Evolutionary conservation across 345 rosid species (phyloP), one percentile per base, ranked within the genome.

Genomic region (Adansonia digitata): DNA sequence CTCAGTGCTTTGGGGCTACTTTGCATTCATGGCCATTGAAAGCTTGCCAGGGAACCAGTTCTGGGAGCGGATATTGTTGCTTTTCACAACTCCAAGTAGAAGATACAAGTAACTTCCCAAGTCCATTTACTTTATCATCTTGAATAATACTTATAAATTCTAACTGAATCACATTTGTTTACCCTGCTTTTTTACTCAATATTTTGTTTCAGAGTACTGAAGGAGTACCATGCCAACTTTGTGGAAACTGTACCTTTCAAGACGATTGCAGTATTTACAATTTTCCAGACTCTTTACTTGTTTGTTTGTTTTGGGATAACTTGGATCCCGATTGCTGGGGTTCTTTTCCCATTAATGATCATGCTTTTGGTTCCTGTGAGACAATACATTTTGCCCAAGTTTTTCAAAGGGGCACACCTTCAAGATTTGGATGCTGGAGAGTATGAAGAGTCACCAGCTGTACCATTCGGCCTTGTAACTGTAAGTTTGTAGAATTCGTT

Each of bases 11-110:
- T 92, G 97, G 98, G 97, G 97, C 56, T 94, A 94, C 83, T 94
- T 94, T 49, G 97, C 97, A 52, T 94, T 83, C 81, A 92, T 92
- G 98, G 98, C 97, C 22, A 88, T 91, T 9, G 98, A 92, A 77
- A 92, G 95, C 86, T 85, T 94, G 71, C 97, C 97, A 0, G 98
- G 98, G 64, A 94, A 94, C 77, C 98, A 91, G 78, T 94, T 92
- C 77, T 92, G 97, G 97, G 98, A 91, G 82, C 85, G 98, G 72
- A 87, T 94, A 71, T 81, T 94, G 69, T 81, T 94, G 79, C 90
- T 92, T 74, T 88, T 92, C 80, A 91, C 92, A 22, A 90, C 91
- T 72, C 97, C 97, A 26, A 89, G 94, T 83, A 85, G 98, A 76
- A 81, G 97, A 94, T 92, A 89, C 94, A 94, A 92, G 86, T 88